These are phyloP conservation scores for Fraxinus sp. DNA, from an alignment of 305 asterid species.

Conservation along the genomic window DNA sequence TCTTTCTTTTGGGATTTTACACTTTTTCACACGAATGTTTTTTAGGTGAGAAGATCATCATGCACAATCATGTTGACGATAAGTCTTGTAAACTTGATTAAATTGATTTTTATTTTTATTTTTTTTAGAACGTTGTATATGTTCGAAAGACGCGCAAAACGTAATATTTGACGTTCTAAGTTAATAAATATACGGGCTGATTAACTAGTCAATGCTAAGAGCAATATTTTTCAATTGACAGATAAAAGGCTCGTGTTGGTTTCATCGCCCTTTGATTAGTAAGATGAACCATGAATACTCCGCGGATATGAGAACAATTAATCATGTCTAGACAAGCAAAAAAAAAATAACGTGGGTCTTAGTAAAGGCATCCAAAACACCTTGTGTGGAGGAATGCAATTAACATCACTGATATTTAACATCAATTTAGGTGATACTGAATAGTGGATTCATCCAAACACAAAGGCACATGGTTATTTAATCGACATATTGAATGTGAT, in stretches of 20 bases:
- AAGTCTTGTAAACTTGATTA: neutral
- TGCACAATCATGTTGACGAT: neutral
- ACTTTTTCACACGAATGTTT: slow-evolving; percentile 1
- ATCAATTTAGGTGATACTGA: neutral
- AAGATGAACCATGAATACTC: neutral
- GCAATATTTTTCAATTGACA: neutral
- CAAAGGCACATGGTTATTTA: neutral
- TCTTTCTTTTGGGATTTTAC: neutral
- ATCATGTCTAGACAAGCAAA: neutral
- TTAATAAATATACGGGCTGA: too few relatives aligned
- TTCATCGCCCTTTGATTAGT: neutral
- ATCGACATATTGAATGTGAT: too few relatives aligned
- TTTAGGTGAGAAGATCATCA: neutral
- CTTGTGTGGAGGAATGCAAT: neutral
- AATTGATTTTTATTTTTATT: too few relatives aligned
- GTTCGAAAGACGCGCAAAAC: neutral
- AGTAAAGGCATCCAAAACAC: too few relatives aligned
- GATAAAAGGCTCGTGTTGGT: neutral
- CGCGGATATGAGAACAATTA: neutral
- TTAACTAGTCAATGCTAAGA: too few relatives aligned
- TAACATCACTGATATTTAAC: neutral
- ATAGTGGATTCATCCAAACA: neutral
- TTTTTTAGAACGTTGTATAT: too few relatives aligned
- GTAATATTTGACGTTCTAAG: too few relatives aligned
- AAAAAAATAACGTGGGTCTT: neutral